phyloP scores from a whole-genome alignment of 2,329 filamentous ascomycete genomes.

The Colletotrichum sp. region DNA sequence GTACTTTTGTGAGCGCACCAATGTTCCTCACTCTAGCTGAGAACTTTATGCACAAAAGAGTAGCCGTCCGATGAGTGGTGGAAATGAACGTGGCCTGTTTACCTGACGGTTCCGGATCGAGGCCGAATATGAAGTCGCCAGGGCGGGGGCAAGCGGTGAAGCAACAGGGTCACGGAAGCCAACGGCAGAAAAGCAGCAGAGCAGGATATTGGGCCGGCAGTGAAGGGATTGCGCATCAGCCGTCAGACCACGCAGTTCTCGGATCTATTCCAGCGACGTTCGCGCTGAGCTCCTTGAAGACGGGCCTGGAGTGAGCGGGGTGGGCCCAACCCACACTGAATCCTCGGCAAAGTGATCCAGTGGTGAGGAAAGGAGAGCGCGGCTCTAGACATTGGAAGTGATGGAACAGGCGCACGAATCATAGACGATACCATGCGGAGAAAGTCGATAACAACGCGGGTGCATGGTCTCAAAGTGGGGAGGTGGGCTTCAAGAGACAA shows the following conservation, averaged over 20 bases:
- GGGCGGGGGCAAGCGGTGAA: constrained; percentile 17
- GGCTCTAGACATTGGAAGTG: neutral
- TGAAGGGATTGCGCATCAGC: neutral
- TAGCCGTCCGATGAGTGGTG: constrained; percentile 17
- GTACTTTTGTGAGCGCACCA: neutral
- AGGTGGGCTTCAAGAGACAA: neutral
- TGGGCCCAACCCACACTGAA: neutral
- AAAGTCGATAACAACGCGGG: constrained; percentile 4
- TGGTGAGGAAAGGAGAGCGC: neutral
- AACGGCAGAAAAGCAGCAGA: constrained; percentile 11
- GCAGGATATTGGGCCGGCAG: constrained; percentile 6
- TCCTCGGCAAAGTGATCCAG: neutral
- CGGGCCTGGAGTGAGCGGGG: neutral
- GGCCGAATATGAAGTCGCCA: constrained; percentile 19
- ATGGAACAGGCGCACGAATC: constrained; percentile 19
- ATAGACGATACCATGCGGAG: constrained; percentile 6
- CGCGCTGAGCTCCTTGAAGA: neutral
- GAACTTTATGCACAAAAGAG: neutral
- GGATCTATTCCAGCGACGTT: neutral
- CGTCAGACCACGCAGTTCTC: neutral
- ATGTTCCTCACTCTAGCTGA: neutral
- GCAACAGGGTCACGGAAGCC: neutral
- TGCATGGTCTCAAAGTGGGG: constrained; percentile 7
- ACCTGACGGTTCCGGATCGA: constrained; percentile 5
- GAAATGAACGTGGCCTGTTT: constrained; percentile 4